Percentiles rank a stretch among this genome's conserved stretches.
phyloP scores from a whole-genome alignment of 768 basidiomycete genomes.

The Suillus clintonianus region DNA sequence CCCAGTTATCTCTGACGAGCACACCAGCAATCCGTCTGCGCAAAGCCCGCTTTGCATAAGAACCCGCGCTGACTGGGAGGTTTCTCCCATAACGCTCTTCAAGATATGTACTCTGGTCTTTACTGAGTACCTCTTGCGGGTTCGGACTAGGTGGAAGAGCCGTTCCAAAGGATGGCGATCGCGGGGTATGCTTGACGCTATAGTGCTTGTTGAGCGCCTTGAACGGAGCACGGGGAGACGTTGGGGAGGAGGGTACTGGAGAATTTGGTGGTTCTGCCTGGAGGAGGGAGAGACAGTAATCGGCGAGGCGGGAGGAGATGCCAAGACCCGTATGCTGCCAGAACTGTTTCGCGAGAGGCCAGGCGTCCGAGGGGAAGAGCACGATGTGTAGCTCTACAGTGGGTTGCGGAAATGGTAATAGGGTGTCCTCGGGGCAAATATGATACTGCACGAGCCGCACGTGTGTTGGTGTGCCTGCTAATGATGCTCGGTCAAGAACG shows the following conservation, averaged over 20 bases:
- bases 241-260: constrained; percentile 20
- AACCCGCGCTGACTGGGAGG: constrained; percentile 68
- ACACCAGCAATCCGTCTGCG: constrained; percentile 90
- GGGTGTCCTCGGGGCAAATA: constrained; percentile 61
- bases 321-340: constrained; percentile 96
- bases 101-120: constrained; percentile 74
- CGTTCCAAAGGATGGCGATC: constrained; percentile 12
- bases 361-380: constrained; percentile 66
- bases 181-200: constrained; percentile 31
- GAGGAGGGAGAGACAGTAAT: constrained; percentile 75
- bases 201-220: constrained; percentile 63
- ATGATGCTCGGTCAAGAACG: constrained; percentile 52
- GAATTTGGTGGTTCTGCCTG: constrained; percentile 37
- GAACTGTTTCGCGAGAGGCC: constrained; percentile 78
- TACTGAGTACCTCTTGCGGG: constrained; percentile 50
- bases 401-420: constrained; percentile 3
- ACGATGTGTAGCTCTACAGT: constrained; percentile 75
- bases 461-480: constrained; percentile 44
- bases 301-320: constrained; percentile 85
- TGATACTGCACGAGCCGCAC: constrained; percentile 68
- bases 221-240: constrained; percentile 32
- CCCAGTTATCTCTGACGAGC: constrained; percentile 57
- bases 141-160: constrained; percentile 8
- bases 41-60: constrained; percentile 83
- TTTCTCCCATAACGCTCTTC: constrained; percentile 97